These are phyloP conservation scores for Leccinellum albellum DNA, from an alignment of 768 basidiomycete genomes.

Conservation along the genomic window DNA sequence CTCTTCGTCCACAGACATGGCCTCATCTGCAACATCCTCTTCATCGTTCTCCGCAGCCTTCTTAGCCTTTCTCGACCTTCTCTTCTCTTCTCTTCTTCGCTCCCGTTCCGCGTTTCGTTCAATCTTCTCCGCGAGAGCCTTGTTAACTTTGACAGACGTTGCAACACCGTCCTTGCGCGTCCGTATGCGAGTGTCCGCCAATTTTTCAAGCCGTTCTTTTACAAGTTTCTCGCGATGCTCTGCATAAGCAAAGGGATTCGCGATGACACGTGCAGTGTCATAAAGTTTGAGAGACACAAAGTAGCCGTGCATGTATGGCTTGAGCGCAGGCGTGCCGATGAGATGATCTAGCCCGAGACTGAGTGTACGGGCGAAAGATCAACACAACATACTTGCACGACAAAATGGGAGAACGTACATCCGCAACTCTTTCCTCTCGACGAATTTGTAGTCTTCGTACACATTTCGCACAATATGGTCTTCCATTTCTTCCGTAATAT, in stretches of 20 bases:
- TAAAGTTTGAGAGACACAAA: constrained; percentile 95
- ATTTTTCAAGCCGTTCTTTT: constrained; percentile 85
- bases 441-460: constrained; percentile 97
- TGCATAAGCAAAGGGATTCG: constrained; percentile 93
- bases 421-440: constrained; percentile 81
- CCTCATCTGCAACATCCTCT: constrained; percentile 30
- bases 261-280: constrained; percentile 90
- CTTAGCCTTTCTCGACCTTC: constrained; percentile 43
- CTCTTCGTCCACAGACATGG: constrained; percentile 32
- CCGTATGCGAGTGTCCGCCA: constrained; percentile 91
- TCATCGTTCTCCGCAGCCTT: constrained; percentile 34
- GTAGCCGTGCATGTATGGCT: constrained; percentile 99
- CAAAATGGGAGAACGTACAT: constrained; percentile 51
- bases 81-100: constrained; percentile 53
- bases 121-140: constrained; percentile 78
- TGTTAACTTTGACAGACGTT: constrained; percentile 47
- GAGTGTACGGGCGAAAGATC: constrained; percentile 3
- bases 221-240: constrained; percentile 91
- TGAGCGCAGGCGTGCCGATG: constrained; percentile 89
- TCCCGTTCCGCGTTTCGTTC: constrained; percentile 57
- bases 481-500: constrained; percentile 98
- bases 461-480: constrained; percentile 73
- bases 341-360: constrained; percentile 95
- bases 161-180: constrained; percentile 53
- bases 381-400: not conserved